Evolutionary conservation across 1,139 yeast species (phyloP).

Genomic region (Candida sanyaensis): DNA sequence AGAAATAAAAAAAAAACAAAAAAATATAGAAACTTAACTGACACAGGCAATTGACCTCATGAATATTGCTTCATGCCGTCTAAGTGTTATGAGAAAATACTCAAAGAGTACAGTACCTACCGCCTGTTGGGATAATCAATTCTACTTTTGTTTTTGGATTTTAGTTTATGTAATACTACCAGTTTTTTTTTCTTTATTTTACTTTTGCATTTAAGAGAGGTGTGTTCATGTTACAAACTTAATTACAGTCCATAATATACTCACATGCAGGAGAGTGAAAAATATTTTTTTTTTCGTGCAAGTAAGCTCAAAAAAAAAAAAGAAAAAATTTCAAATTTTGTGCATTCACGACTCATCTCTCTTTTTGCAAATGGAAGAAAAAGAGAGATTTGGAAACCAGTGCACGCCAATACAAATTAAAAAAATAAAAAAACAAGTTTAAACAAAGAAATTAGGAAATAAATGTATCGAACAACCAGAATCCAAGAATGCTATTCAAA

Average conservation of each 20-base stretch:
- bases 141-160: neutral
- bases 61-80: neutral
- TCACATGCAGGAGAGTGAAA: too few species aligned
- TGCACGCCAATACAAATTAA: too few species aligned
- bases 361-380: too few species aligned
- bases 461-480: constrained; percentile 38
- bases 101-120: too few species aligned
- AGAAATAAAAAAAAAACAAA: too few species aligned
- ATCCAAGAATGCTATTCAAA: constrained; percentile 31
- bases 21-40: too few species aligned
- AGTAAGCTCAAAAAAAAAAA: neutral
- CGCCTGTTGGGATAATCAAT: too few species aligned
- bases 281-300: too few species aligned
- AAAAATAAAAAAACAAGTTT: neutral
- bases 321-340: neutral
- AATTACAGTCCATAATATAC: neutral
- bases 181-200: neutral
- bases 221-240: neutral
- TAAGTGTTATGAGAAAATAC: neutral
- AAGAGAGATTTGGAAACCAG: too few species aligned
- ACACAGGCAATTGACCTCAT: too few species aligned
- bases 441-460: neutral
- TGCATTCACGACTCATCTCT: neutral
- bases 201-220: neutral
- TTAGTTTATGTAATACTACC: neutral